Conservation (phyloP, 495 filamentous ascomycete species). For the Penicillium riverlandense region DNA sequence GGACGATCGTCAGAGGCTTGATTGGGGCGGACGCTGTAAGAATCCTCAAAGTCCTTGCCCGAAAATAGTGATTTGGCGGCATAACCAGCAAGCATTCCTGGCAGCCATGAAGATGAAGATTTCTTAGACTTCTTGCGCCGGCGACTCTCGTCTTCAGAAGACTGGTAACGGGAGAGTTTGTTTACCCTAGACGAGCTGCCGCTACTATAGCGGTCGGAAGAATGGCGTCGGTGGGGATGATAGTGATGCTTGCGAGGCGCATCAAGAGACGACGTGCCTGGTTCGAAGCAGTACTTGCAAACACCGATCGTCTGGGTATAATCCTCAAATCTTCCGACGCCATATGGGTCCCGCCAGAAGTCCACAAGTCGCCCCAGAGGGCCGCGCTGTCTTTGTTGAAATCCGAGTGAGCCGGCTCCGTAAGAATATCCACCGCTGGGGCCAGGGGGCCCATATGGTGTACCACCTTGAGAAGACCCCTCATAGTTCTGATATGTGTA, state of each 20-base stretch:
- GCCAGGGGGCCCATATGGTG: conserved; percentile 24
- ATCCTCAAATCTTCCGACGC: conserved; percentile 62
- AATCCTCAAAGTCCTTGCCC: conserved; percentile 51
- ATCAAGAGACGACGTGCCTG: conserved; percentile 48
- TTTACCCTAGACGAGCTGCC: conserved; percentile 37
- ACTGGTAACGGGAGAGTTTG: conserved; percentile 51
- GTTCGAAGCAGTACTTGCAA: conserved; percentile 62
- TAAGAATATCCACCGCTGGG: conserved; percentile 22
- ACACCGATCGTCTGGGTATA: conserved; percentile 68
- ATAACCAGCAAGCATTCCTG: conserved; percentile 47
- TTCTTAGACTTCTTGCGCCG: conserved; percentile 36
- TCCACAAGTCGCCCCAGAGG: conserved; percentile 51
- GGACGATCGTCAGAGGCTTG: conserved; percentile 22
- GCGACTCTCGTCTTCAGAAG: conserved; percentile 46
- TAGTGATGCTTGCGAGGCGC: conserved; percentile 62
- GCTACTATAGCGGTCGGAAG: conserved; percentile 39
- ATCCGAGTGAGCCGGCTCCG: conserved; percentile 26
- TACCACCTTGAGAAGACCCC: conserved; percentile 18
- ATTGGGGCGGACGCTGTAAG: conserved; percentile 49
- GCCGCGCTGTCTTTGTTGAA: conserved; percentile 43
- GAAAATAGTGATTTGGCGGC: conserved; percentile 48
- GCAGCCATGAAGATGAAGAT: conserved; percentile 39
- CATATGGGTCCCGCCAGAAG: conserved; percentile 62
- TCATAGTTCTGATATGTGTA: conserved; percentile 25
- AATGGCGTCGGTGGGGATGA: conserved; percentile 28